Base-by-base conservation (phyloP, 2,329 filamentous ascomycete species). In the Dactylellina parvicollis region DNA sequence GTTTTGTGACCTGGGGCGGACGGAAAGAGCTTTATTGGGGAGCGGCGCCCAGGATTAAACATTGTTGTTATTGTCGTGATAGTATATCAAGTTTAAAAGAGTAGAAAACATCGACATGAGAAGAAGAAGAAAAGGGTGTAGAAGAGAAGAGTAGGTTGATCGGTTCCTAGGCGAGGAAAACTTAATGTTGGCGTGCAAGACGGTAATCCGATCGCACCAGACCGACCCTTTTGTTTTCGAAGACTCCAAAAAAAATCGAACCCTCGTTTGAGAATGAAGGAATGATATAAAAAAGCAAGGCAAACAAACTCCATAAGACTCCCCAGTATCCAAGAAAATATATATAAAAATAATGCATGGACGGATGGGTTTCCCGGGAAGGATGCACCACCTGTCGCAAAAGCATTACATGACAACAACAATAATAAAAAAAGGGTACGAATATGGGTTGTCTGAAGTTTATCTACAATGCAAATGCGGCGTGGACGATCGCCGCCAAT, bases 291-390 rank as follows among this genome's bases (percentile, higher is more conserved):
- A 40, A 24, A 38, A 38, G 1, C 32, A 40, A 67, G 26, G 26
- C 26, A 54, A 34, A 60, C 40, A 60, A 73, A 73, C 69, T 73
- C 69, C 69, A 32, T 59, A 59, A 65, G 69, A 73, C 69, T 73
- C 69, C 59, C 44, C 62, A 32, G 16, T 46, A 60, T 69, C 55
- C 64, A 47, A 69, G 30, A 47, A 55, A 56, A 44, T 34, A 54
- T 20, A 54, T 16, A 36, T 18, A 14, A 12, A 16, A 26, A 49
- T 34, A 28, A 22, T 7, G 8, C 14, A 26, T 46, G 26, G 28
- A 26, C 36, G 24, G 46, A 46, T 34, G 12, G 10, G 4, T 38
- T 14, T n/a, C 5, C 18, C n/a, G 22, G 20, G 40, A 16, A 8
- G 9, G n/a, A 44, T 20, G 12, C 20, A 20, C 18, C 2, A 32